These are phyloP conservation scores for Maudiozyma serrabonitensis DNA, from an alignment of 805 yeast species.

Conservation along the genomic window DNA sequence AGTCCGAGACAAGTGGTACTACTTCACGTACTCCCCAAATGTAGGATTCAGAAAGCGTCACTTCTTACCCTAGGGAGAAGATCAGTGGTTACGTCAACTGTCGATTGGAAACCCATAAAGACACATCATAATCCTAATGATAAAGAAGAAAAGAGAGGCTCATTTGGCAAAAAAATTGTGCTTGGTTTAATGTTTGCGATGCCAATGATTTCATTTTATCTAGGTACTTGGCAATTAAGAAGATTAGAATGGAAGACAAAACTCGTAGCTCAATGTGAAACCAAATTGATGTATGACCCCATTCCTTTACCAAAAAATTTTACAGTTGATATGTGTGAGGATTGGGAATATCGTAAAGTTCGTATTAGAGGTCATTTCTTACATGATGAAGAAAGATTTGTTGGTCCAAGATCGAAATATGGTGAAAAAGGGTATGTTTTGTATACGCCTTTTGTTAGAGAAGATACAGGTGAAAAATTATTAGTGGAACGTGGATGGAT, in stretches of 20 bases:
- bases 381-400: conserved; percentile 78
- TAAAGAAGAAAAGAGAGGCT: conserved; percentile 25
- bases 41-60: not conserved
- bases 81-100: conserved; percentile 51
- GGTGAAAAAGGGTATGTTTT: conserved; percentile 69
- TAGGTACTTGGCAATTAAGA: conserved; percentile 90
- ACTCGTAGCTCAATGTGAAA: conserved; percentile 75
- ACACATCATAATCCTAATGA: conserved; percentile 34
- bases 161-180: conserved; percentile 25
- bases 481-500: conserved; percentile 92
- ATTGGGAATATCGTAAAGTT: conserved; percentile 77
- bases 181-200: conserved; percentile 45
- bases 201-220: conserved; percentile 76
- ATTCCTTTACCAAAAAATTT: conserved; percentile 59
- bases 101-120: conserved; percentile 78
- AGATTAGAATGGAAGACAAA: conserved; percentile 82
- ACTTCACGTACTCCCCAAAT: not conserved
- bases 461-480: conserved; percentile 49
- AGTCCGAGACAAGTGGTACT: not conserved
- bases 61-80: conserved; percentile 3
- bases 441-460: conserved; percentile 71
- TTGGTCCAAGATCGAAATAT: conserved; percentile 78
- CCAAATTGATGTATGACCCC: conserved; percentile 64
- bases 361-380: conserved; percentile 68
- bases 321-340: conserved; percentile 54